These are phyloP conservation scores for Aechmea fasciata DNA, from an alignment of 176 grass and related monocot genomes.

Conservation along the genomic window DNA sequence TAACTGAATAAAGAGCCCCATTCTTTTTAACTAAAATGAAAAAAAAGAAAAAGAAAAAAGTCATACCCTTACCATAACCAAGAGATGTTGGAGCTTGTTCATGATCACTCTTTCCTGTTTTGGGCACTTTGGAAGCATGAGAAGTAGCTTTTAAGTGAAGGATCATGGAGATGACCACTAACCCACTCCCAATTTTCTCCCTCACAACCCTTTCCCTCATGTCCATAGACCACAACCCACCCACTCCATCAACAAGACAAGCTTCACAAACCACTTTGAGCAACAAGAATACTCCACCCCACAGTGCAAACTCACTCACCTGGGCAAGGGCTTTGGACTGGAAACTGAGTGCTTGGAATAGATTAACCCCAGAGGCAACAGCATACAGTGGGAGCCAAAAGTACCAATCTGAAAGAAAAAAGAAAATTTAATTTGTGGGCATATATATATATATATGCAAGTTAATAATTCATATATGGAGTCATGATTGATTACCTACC, in stretches of 20 bases:
- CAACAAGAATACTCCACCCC: slow-evolving; percentile 15
- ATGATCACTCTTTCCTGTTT: background rate
- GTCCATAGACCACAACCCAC: slow-evolving; percentile 34
- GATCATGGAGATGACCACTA: slow-evolving; percentile 32
- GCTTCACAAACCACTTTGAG: slow-evolving; percentile 25
- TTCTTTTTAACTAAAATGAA: background rate
- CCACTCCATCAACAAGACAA: background rate
- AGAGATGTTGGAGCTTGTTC: background rate
- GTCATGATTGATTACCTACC: slow-evolving; percentile 13
- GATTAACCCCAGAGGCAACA: slow-evolving; percentile 27
- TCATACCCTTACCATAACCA: slow-evolving; percentile 14
- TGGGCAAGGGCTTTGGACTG: background rate
- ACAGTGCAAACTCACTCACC: slow-evolving; percentile 11
- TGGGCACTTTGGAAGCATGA: slow-evolving; percentile 1
- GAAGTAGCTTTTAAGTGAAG: slow-evolving; percentile 24
- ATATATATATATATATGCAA: background rate
- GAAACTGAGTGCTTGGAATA: slow-evolving; percentile 4
- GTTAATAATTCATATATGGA: background rate
- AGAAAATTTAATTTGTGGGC: background rate
- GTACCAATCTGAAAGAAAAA: slow-evolving; percentile 37
- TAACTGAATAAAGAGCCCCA: background rate
- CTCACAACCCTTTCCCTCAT: slow-evolving; percentile 44
- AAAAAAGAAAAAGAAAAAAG: background rate
- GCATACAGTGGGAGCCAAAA: slow-evolving; percentile 38
- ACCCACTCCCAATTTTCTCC: slow-evolving; percentile 34